Base-by-base conservation (phyloP, 768 basidiomycete genomes). In the Xerocomus potaroensis region DNA sequence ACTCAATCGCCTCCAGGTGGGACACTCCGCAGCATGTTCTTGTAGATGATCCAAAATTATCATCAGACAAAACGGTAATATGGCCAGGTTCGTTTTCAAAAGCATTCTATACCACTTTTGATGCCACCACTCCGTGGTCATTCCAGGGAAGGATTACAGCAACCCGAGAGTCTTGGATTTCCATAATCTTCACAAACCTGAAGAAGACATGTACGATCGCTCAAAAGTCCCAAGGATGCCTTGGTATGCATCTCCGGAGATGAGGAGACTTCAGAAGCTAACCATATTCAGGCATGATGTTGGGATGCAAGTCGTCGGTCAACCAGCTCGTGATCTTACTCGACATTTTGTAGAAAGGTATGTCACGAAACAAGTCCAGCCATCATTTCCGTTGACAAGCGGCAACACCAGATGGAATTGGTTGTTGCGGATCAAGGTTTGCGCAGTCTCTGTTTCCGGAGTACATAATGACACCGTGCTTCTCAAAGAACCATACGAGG, bases 171-270 rank as follows among this genome's bases (percentile, higher is more conserved):
- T 94, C 9, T 67, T 72, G 37, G 96, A 98, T 66, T 98, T 94
- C 64, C 79, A 88, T 53, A 78, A 77, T 1, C 76, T 99, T 41
- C 77, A 83, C 61, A 96, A 94, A 63, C 94, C 94, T 0, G 80
- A 87, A 37, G 91, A 97, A 54, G 91, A 97, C 61, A 91, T 95
- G 87, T 92, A 95, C 57, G 94, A 99, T 59, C 81, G 96, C 27
- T 67, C 75, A 7, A 95, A 86, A 64, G 77, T 89, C 16, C 90
- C 93, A 5, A 77, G 96, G 40, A 97, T 98, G 93, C 93, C 96
- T 23, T 99, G 95, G 94, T 93, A 59, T 48, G 80, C 19, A 14
- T 27, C 60, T 37, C 11, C 10, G 12, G 8, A 33, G 15, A 45
- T 46, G 1, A 5, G 5, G 2, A 22, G 9, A 39, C 4, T n/a